A percentile compares a stretch with the other conserved stretches of the same genome.
These are phyloP conservation scores for Penicillium ochrochloron DNA, from an alignment of 495 filamentous ascomycete species.

Conservation along the genomic window DNA sequence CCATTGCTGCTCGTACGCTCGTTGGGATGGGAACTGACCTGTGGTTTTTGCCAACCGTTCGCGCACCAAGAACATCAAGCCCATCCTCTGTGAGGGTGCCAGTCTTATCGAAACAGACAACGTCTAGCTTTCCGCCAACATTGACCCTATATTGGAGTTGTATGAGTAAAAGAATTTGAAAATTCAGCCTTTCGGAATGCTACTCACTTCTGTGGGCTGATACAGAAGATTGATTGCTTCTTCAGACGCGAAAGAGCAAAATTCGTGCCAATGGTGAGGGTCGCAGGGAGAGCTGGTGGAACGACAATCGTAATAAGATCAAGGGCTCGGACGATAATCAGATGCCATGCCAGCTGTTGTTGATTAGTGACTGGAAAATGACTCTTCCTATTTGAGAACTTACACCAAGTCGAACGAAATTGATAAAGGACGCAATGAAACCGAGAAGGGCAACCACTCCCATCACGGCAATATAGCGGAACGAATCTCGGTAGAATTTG, in stretches of 20 bases:
- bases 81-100: slow-evolving; percentile 98
- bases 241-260: slow-evolving; percentile 89
- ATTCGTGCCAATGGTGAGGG: slow-evolving; percentile 93
- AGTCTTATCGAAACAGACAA: slow-evolving; percentile 98
- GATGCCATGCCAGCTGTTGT: slow-evolving; percentile 72
- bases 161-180: slow-evolving; percentile 3
- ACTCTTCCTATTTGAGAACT: slow-evolving; percentile 24
- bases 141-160: slow-evolving; percentile 66
- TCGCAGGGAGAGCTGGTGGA: slow-evolving; percentile 95
- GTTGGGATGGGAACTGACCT: slow-evolving; percentile 34
- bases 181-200: not conserved
- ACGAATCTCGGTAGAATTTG: slow-evolving; percentile 97
- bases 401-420: slow-evolving; percentile 82
- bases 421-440: slow-evolving; percentile 88
- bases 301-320: slow-evolving; percentile 99
- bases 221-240: slow-evolving; percentile 91
- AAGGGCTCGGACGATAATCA: slow-evolving; percentile 88
- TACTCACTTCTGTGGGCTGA: slow-evolving; percentile 80
- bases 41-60: slow-evolving; percentile 68
- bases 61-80: slow-evolving; percentile 88
- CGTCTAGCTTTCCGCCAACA: slow-evolving; percentile 91
- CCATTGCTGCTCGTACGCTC: slow-evolving; percentile 4
- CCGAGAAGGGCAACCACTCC: slow-evolving; percentile 83
- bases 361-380: slow-evolving; percentile 26
- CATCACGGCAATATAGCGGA: slow-evolving; percentile 98